Base-by-base conservation (phyloP, 306 rosid genomes). In the cucumber (Cucumis sativus) region DNA sequence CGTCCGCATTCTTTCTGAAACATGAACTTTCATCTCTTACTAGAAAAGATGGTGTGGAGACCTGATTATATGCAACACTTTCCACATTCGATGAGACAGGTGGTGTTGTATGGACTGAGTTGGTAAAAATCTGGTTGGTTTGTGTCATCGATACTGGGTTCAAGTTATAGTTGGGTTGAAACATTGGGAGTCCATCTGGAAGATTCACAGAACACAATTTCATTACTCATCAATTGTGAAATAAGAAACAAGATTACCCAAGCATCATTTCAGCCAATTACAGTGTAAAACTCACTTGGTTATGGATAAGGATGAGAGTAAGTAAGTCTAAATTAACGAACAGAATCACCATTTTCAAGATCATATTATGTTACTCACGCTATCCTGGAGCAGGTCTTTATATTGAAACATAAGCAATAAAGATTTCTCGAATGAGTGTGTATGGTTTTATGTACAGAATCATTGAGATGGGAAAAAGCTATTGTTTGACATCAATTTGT, bases 151-250 rank as follows among this genome's bases (percentile, higher is more conserved):
- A 83, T 55, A 80, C 40, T 30, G 78, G 78, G 82, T 87, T 91
- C 78, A 85, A 73, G 77, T 85, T 87, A 67, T 85, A 84, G 79
- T 51, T 65, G 25, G 75, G 83, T 78, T 49, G 83, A 65, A 62
- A 70, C 55, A 83, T 71, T 77, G 75, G 78, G 61, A 81, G 60
- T 59, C 82, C 85, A 91, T 90, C 98, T 91, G 93, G 55, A 84
- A 35, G 37, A 13, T 73, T 73, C 77, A 39, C 10, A 80, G 66
- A 77, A 78, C 80, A 80, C 41, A 78, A 82, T 78, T 75, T 51
- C 68, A 79, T 71, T 51, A 72, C 69, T 83, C 61, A 40, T 75
- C 69, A 75, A 60, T 80, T 39, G 78, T 21, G n/a, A 78, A 75
- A 41, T 6, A 8, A 21, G 28, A 74, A 64, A 23, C 8, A 51